phyloP scores from a whole-genome alignment of 129 eudicot genomes.

The Centaurea solstitialis region DNA sequence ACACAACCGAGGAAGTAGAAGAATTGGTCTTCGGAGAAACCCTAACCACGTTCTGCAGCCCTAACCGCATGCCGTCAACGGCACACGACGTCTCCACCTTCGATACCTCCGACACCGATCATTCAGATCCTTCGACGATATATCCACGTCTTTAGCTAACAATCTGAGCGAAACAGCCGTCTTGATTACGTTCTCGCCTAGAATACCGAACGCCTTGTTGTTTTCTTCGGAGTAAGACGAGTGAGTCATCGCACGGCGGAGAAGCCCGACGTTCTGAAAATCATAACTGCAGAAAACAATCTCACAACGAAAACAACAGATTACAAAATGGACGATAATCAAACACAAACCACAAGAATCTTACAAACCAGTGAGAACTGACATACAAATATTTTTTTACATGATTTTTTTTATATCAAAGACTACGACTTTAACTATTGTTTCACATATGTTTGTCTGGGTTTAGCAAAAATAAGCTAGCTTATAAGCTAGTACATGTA shows the following conservation, averaged over 20 bases:
- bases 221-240: constrained; percentile 79
- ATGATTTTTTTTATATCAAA: no score
- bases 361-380: no score
- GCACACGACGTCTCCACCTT: constrained; percentile 79
- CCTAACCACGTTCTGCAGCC: constrained; percentile 74
- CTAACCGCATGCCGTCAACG: constrained; percentile 56
- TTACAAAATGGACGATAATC: no score
- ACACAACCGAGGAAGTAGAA: constrained; percentile 61
- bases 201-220: constrained; percentile 64
- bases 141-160: constrained; percentile 52
- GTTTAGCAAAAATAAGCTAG: no score
- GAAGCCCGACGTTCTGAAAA: constrained; percentile 47
- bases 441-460: no score
- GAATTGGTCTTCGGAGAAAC: constrained; percentile 68
- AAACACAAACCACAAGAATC: no score
- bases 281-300: constrained; percentile 47
- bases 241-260: constrained; percentile 86
- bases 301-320: neutral
- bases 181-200: constrained; percentile 69
- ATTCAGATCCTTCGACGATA: constrained; percentile 58
- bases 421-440: no score
- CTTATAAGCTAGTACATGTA: no score
- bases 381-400: no score
- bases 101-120: constrained; percentile 45
- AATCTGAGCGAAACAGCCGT: constrained; percentile 43